These are phyloP conservation scores for Neurospora sp. DNA, from an alignment of 495 filamentous ascomycete species.

Conservation along the genomic window DNA sequence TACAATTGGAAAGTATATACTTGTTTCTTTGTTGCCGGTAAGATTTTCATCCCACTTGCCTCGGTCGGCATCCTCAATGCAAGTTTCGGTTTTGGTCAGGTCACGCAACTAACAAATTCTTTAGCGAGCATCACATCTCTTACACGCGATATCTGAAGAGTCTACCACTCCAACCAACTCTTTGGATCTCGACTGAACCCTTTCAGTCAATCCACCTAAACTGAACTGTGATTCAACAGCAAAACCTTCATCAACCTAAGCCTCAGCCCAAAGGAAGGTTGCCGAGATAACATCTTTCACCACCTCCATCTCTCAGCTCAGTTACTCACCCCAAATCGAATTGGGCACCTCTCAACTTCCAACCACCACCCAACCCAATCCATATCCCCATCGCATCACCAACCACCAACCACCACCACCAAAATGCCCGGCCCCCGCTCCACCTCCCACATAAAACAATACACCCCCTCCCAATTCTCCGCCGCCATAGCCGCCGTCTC, in stretches of 20 bases:
- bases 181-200: neutral
- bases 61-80: slow-evolving; percentile 8
- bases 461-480: neutral
- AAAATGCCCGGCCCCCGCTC: neutral
- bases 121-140: neutral
- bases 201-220: neutral
- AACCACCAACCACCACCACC: neutral
- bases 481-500: neutral
- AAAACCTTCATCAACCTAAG: neutral
- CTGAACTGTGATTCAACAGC: neutral
- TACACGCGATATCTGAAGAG: neutral
- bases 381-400: too few relatives aligned
- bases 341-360: neutral
- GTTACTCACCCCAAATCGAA: neutral
- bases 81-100: neutral
- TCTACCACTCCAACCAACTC: neutral
- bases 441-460: neutral
- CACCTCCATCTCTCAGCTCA: neutral
- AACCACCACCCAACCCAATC: neutral
- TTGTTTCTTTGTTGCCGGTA: slow-evolving; percentile 3
- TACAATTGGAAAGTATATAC: slow-evolving; percentile 5
- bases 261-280: neutral
- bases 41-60: neutral
- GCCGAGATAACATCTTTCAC: neutral
- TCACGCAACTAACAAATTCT: neutral